A percentile compares a stretch with the other conserved stretches of the same genome.
These are phyloP conservation scores for Herpetospermum pedunculosum DNA, from an alignment of 306 rosid species.

Conservation along the genomic window DNA sequence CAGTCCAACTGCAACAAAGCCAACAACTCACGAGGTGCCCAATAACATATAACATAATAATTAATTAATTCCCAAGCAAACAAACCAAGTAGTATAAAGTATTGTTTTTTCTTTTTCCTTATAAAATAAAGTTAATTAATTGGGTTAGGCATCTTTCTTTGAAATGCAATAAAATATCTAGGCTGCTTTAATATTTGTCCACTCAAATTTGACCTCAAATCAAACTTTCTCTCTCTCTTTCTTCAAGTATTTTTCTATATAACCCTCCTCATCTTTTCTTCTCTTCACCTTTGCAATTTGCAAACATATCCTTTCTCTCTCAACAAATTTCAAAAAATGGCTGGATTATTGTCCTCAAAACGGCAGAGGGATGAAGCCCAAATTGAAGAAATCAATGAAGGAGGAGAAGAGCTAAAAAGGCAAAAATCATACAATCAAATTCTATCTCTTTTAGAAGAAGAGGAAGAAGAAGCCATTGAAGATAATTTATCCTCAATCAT, in stretches of 20 bases:
- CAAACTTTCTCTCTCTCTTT: background rate
- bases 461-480: conserved; percentile 48
- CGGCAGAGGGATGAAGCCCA: conserved; percentile 42
- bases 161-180: conserved; percentile 4
- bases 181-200: too few relatives aligned
- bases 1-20: background rate
- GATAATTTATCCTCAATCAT: conserved; percentile 60
- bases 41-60: background rate
- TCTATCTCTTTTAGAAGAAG: conserved; percentile 58
- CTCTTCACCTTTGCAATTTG: too few relatives aligned
- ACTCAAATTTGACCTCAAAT: background rate
- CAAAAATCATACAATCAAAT: conserved; percentile 53
- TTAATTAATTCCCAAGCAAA: background rate
- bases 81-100: too few relatives aligned
- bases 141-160: background rate
- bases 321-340: background rate
- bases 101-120: background rate
- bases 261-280: conserved; percentile 25
- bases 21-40: conserved; percentile 3
- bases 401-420: conserved; percentile 28
- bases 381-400: conserved; percentile 9
- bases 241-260: conserved; percentile 23
- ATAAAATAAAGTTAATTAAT: background rate
- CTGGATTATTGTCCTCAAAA: conserved; percentile 38
- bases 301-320: too few relatives aligned